Percentiles rank a stretch among this genome's conserved stretches.
These are phyloP conservation scores for Mycena capillaripes DNA, from an alignment of 768 basidiomycete species.

Conservation along the genomic window DNA sequence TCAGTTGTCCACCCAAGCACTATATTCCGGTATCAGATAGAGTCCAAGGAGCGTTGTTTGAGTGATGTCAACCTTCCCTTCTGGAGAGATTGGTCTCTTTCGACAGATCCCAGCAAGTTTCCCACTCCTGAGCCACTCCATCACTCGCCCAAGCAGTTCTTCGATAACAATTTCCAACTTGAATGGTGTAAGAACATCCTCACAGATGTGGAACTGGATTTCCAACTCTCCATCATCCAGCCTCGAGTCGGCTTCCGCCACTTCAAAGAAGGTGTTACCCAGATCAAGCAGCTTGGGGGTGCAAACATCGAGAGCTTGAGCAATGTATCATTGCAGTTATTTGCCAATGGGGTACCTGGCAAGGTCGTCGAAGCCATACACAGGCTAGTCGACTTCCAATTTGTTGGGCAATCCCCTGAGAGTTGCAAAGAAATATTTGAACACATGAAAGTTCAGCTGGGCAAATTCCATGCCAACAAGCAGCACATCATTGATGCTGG, in stretches of 20 bases:
- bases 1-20: background rate
- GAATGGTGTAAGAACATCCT: constrained; percentile 54
- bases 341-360: constrained; percentile 46
- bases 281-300: constrained; percentile 58
- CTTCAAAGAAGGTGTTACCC: constrained; percentile 54
- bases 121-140: constrained; percentile 55
- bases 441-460: constrained; percentile 39
- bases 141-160: constrained; percentile 53
- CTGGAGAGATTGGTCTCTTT: constrained; percentile 52
- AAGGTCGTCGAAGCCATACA: constrained; percentile 49
- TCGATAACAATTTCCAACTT: constrained; percentile 54
- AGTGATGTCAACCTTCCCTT: constrained; percentile 43
- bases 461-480: constrained; percentile 53
- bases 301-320: constrained; percentile 55
- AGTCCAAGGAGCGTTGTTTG: background rate
- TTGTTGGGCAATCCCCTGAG: constrained; percentile 47
- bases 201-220: constrained; percentile 49
- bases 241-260: constrained; percentile 51
- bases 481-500: constrained; percentile 46
- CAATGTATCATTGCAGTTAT: constrained; percentile 50
- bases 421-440: constrained; percentile 39
- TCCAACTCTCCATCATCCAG: constrained; percentile 53
- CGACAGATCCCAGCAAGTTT: constrained; percentile 47
- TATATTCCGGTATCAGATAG: background rate
- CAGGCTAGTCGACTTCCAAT: constrained; percentile 54